A percentile compares a stretch with the other conserved stretches of the same genome.
Conservation (phyloP, 805 yeast genomes). For the Yamadazyma takamatsuzukensis region DNA sequence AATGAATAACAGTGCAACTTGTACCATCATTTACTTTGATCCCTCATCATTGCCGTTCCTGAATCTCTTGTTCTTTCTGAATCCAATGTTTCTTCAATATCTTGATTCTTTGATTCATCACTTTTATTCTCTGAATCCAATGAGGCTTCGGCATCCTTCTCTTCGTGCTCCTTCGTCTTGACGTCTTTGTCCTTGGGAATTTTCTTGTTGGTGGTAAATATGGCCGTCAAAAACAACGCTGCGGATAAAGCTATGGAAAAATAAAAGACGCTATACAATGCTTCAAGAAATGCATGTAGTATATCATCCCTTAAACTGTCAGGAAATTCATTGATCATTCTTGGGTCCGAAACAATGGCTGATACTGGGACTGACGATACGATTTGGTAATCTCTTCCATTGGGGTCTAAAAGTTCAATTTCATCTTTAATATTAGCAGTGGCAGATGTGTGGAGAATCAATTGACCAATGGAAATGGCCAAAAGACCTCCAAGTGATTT, state of each 20-base stretch:
- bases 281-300: constrained; percentile 31
- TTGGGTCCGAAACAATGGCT: constrained; percentile 23
- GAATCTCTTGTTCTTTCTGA: too few species aligned
- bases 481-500: constrained; percentile 31
- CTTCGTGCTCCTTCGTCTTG: constrained; percentile 10
- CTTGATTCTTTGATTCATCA: too few species aligned
- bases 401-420: constrained; percentile 1
- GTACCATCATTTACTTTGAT: too few species aligned
- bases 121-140: too few species aligned
- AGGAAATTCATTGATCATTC: constrained; percentile 23
- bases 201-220: constrained; percentile 39
- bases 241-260: constrained; percentile 34
- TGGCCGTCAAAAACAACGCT: constrained; percentile 24
- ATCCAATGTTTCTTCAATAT: too few species aligned
- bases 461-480: constrained; percentile 28
- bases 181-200: constrained; percentile 35
- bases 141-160: too few species aligned
- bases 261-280: constrained; percentile 39
- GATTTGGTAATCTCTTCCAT: neutral
- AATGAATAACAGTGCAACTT: too few species aligned
- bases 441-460: constrained; percentile 24
- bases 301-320: constrained; percentile 17
- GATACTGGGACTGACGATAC: constrained; percentile 9
- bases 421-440: constrained; percentile 13
- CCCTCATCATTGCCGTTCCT: too few species aligned